Conservation (phyloP, 202 grass and related monocot genomes). For the Setaria viridis region DNA sequence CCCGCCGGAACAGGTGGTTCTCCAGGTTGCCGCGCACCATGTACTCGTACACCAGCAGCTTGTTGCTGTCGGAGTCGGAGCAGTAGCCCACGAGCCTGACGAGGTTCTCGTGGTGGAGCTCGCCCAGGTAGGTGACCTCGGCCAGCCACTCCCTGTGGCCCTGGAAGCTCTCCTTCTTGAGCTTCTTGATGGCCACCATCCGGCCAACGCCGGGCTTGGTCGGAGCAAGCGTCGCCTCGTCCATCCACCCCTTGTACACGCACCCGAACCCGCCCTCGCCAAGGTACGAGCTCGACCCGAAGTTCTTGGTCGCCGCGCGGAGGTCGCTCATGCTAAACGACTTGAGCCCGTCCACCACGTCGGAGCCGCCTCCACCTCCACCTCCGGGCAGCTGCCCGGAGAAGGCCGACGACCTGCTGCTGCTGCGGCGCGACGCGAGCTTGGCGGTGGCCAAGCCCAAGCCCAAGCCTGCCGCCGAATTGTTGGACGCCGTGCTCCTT, state of each 20-base stretch:
- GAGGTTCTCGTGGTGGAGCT: slow-evolving; percentile 87
- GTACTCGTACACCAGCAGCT: slow-evolving; percentile 92
- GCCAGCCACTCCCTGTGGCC: slow-evolving; percentile 91
- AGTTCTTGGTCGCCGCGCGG: slow-evolving; percentile 80
- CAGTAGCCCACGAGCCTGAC: slow-evolving; percentile 92
- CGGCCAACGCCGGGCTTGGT: slow-evolving; percentile 63
- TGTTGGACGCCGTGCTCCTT: slow-evolving; percentile 44
- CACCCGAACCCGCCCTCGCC: slow-evolving; percentile 94
- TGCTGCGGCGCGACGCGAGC: slow-evolving; percentile 1
- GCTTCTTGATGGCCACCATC: slow-evolving; percentile 92
- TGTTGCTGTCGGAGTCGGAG: slow-evolving; percentile 73
- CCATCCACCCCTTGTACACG: slow-evolving; percentile 96
- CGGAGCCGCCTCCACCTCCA: too few relatives aligned
- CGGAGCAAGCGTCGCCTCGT: slow-evolving; percentile 64
- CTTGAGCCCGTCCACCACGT: slow-evolving; percentile 45
- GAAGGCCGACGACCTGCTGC: neutral
- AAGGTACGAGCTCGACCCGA: slow-evolving; percentile 58
- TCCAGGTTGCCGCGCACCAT: slow-evolving; percentile 93
- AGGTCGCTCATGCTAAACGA: slow-evolving; percentile 75
- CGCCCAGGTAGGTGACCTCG: slow-evolving; percentile 81
- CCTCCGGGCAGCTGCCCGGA: too few relatives aligned
- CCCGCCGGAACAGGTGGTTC: slow-evolving; percentile 90
- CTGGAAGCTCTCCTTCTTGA: slow-evolving; percentile 89
- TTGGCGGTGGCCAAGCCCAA: slow-evolving; percentile 33
- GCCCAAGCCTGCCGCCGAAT: neutral